These are phyloP conservation scores for Phytophthora sp. DNA, from an alignment of 352 stramenopile species.

Conservation along the genomic window DNA sequence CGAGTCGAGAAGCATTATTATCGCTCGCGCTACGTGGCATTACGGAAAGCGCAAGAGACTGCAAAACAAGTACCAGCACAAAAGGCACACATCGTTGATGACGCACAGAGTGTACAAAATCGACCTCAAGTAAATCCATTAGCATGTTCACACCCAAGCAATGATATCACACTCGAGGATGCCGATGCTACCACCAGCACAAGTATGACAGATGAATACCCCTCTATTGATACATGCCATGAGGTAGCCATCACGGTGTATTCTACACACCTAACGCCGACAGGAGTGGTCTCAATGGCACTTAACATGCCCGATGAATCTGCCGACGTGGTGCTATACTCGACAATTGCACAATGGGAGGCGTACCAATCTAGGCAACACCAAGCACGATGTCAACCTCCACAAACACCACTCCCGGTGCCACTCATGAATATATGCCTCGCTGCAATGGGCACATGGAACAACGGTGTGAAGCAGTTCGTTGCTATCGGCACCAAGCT, in stretches of 20 bases:
- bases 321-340: slow-evolving; percentile 1
- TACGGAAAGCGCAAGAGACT: slow-evolving; percentile 22
- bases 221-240: background rate
- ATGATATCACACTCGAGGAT: slow-evolving; percentile 9
- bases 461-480: slow-evolving; percentile 51
- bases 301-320: background rate
- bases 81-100: background rate
- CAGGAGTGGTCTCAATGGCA: slow-evolving; percentile 7
- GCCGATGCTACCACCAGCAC: background rate
- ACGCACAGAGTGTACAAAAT: background rate
- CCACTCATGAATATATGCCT: slow-evolving; percentile 41
- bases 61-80: no score
- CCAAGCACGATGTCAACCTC: background rate
- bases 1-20: slow-evolving; percentile 10
- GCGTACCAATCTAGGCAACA: slow-evolving; percentile 1
- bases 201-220: background rate
- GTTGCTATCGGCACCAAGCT: slow-evolving; percentile 59
- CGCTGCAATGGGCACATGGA: slow-evolving; percentile 38
- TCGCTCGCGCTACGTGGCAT: slow-evolving; percentile 9
- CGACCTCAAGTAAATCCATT: background rate
- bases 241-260: slow-evolving; percentile 1
- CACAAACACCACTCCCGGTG: background rate
- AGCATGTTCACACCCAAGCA: background rate
- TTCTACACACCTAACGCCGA: background rate
- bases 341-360: slow-evolving; percentile 17